Evolutionary conservation across 1,284 basidiomycete species (phyloP).

Genomic region (Bjerkandera adusta): DNA sequence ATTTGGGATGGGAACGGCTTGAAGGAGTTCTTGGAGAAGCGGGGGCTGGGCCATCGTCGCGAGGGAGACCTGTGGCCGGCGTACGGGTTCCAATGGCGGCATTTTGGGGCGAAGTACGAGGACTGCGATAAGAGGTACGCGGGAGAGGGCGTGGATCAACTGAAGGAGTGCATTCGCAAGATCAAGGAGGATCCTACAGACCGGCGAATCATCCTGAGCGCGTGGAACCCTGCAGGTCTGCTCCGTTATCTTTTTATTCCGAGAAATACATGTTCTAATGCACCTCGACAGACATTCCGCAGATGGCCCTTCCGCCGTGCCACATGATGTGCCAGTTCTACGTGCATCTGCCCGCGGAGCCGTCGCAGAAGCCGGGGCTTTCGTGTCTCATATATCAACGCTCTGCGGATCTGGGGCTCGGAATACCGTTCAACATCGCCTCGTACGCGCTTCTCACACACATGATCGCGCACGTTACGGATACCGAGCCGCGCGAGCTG

Average conservation of each 20-base stretch:
- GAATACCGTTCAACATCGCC: slow-evolving; percentile 98
- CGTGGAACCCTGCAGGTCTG: slow-evolving; percentile 96
- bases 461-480: slow-evolving; percentile 92
- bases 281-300: slow-evolving; percentile 89
- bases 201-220: slow-evolving; percentile 89
- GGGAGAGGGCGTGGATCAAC: slow-evolving; percentile 92
- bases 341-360: slow-evolving; percentile 75
- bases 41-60: slow-evolving; percentile 85
- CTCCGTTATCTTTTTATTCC: neutral
- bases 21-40: slow-evolving; percentile 80
- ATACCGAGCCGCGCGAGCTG: slow-evolving; percentile 84
- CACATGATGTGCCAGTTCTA: slow-evolving; percentile 99
- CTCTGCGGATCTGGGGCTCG: slow-evolving; percentile 94
- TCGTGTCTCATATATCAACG: slow-evolving; percentile 98
- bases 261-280: neutral
- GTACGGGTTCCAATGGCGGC: slow-evolving; percentile 98
- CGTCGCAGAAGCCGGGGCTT: slow-evolving; percentile 67
- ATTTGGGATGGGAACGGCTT: slow-evolving; percentile 99
- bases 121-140: slow-evolving; percentile 83
- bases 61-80: slow-evolving; percentile 96
- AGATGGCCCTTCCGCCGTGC: slow-evolving; percentile 97
- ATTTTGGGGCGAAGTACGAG: slow-evolving; percentile 90
- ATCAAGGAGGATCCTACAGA: slow-evolving; percentile 95
- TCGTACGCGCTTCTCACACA: slow-evolving; percentile 95
- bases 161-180: slow-evolving; percentile 84